Percentiles rank a stretch among this genome's conserved stretches.
phyloP scores from a whole-genome alignment of 2,329 filamentous ascomycete species.

The Colletotrichum plurivorum region DNA sequence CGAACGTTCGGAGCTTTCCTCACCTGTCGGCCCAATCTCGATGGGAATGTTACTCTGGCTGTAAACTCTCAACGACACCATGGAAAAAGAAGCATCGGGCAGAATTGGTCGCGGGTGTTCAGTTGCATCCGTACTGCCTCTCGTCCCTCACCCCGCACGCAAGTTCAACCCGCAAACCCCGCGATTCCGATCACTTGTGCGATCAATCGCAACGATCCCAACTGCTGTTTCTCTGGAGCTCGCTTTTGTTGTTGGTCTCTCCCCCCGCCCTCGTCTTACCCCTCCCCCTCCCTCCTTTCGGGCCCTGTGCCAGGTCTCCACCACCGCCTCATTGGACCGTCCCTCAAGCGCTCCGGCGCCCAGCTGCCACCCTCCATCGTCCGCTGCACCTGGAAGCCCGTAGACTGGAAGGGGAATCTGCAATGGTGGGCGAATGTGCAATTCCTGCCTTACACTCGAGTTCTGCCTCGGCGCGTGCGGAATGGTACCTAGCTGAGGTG shows the following conservation, averaged over 20 bases:
- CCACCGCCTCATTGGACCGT: slow-evolving; percentile 24
- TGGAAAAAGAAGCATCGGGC: neutral
- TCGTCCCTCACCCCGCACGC: neutral
- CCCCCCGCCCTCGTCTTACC: neutral
- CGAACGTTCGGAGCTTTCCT: neutral
- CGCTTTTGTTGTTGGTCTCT: neutral
- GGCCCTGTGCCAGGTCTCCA: slow-evolving; percentile 5
- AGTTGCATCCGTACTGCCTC: neutral
- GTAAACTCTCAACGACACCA: neutral
- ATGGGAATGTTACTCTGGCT: slow-evolving; percentile 13
- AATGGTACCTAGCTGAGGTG: neutral
- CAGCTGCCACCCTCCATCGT: slow-evolving; percentile 12
- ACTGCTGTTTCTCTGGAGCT: slow-evolving; percentile 16
- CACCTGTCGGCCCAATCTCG: slow-evolving; percentile 7
- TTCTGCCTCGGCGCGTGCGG: neutral
- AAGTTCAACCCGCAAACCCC: slow-evolving; percentile 22
- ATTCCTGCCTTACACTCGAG: slow-evolving; percentile 6
- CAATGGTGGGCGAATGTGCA: neutral
- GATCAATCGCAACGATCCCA: no score
- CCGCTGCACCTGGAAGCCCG: neutral
- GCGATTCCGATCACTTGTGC: slow-evolving; percentile 33
- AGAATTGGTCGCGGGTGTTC: slow-evolving; percentile 7
- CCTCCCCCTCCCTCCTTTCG: slow-evolving; percentile 2
- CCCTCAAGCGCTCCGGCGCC: slow-evolving; percentile 30
- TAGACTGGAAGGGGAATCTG: no score